Conservation (phyloP, 106 monocot genomes). For the Dendrobium officinale region DNA sequence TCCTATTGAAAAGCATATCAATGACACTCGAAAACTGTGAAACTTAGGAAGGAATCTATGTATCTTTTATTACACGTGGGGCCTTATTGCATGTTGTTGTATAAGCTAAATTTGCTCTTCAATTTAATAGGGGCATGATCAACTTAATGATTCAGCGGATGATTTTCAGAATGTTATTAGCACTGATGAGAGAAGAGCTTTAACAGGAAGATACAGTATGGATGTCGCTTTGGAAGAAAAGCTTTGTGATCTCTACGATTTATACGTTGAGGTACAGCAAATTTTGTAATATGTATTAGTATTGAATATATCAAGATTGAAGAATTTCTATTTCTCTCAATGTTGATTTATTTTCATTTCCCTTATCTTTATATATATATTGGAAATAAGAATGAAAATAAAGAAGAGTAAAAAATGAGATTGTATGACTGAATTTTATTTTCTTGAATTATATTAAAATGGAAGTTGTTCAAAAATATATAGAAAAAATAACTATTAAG, state of each 20-base stretch:
- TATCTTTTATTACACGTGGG: background rate
- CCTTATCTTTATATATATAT: background rate
- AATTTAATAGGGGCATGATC: conserved; percentile 44
- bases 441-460: no score
- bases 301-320: background rate
- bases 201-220: conserved; percentile 56
- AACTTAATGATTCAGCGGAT: conserved; percentile 59
- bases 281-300: background rate
- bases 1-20: no score
- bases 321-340: background rate
- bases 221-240: conserved; percentile 85
- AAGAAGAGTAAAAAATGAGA: no score
- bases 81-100: background rate
- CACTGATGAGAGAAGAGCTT: conserved; percentile 43
- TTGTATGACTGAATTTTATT: no score
- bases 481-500: no score
- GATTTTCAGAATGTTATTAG: conserved; percentile 58
- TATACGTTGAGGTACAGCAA: conserved; percentile 81
- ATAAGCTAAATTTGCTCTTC: background rate
- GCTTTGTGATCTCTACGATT: conserved; percentile 93
- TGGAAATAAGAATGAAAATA: background rate
- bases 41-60: background rate
- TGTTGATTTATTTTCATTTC: background rate
- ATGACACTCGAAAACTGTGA: no score
- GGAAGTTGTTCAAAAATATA: no score